Percentiles rank a stretch among this genome's conserved stretches.
Evolutionary conservation across 2,329 filamentous ascomycete species (phyloP).

Genomic region (Alternaria hordeiaustralica): DNA sequence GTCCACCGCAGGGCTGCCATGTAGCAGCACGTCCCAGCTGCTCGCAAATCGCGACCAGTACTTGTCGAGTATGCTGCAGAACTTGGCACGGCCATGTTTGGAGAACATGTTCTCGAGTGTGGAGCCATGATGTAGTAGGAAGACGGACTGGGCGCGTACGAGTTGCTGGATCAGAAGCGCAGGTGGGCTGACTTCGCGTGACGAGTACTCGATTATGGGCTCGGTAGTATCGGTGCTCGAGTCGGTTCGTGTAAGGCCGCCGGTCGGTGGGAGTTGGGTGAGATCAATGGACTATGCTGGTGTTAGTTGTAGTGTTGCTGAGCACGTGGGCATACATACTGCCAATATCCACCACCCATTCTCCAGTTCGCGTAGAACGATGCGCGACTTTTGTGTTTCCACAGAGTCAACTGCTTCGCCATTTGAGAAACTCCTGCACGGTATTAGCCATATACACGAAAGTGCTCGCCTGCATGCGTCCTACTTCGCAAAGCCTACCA

Average conservation of each 20-base stretch:
- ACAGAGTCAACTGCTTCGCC: constrained; percentile 80
- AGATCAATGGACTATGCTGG: constrained; percentile 74
- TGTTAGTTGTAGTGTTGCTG: neutral
- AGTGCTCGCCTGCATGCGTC: constrained; percentile 5
- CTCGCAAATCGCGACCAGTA: constrained; percentile 78
- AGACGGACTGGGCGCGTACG: constrained; percentile 79
- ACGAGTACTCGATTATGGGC: constrained; percentile 76
- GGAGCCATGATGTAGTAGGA: constrained; percentile 84
- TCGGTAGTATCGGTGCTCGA: constrained; percentile 30
- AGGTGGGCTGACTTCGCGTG: constrained; percentile 85
- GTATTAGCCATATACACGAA: neutral
- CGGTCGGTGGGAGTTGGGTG: constrained; percentile 68
- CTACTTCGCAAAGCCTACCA: constrained; percentile 83
- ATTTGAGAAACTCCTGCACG: constrained; percentile 73
- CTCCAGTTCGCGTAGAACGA: constrained; percentile 87
- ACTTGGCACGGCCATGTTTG: constrained; percentile 69
- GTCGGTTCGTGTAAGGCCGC: constrained; percentile 41
- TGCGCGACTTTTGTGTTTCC: constrained; percentile 87
- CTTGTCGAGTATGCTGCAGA: constrained; percentile 73
- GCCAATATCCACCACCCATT: constrained; percentile 94
- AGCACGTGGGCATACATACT: constrained; percentile 58
- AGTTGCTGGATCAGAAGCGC: constrained; percentile 80
- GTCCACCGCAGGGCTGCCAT: constrained; percentile 83
- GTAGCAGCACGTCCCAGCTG: constrained; percentile 86
- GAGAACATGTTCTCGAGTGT: constrained; percentile 74